Conservation (phyloP, 1,284 basidiomycete genomes). For the Melampsora americana region DNA sequence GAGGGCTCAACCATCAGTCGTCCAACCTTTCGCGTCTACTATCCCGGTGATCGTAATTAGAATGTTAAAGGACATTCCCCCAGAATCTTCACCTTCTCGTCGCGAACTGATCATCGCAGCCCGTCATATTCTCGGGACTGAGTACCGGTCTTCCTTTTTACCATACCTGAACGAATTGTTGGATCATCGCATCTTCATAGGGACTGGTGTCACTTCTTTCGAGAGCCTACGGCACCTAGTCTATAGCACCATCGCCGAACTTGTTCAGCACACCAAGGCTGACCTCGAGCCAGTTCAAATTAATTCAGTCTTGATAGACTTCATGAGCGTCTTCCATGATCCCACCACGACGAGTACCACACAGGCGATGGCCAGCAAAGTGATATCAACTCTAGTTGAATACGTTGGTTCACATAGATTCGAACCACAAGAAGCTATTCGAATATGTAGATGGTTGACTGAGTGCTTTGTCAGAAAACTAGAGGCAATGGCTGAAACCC, state of each 20-base stretch:
- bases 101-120: conserved; percentile 91
- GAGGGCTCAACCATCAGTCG: conserved; percentile 67
- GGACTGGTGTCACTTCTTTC: conserved; percentile 70
- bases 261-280: conserved; percentile 83
- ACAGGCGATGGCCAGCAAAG: conserved; percentile 88
- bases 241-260: conserved; percentile 85
- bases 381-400: conserved; percentile 86
- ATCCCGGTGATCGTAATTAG: conserved; percentile 79
- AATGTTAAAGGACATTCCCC: conserved; percentile 88
- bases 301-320: conserved; percentile 75
- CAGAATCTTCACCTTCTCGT: conserved; percentile 57
- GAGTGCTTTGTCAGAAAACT: conserved; percentile 83
- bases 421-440: conserved; percentile 37
- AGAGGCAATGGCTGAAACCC: conserved; percentile 65
- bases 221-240: conserved; percentile 80
- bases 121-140: conserved; percentile 80
- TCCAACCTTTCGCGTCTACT: conserved; percentile 74
- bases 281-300: conserved; percentile 80
- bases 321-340: conserved; percentile 85
- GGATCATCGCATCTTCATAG: conserved; percentile 86
- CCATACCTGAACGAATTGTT: conserved; percentile 84
- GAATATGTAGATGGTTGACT: conserved; percentile 61
- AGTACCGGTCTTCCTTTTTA: conserved; percentile 75
- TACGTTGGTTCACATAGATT: conserved; percentile 67
- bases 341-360: conserved; percentile 74